Evolutionary conservation across 208 protist species (phyloP).

Genomic region (Borovskyia barvae): DNA sequence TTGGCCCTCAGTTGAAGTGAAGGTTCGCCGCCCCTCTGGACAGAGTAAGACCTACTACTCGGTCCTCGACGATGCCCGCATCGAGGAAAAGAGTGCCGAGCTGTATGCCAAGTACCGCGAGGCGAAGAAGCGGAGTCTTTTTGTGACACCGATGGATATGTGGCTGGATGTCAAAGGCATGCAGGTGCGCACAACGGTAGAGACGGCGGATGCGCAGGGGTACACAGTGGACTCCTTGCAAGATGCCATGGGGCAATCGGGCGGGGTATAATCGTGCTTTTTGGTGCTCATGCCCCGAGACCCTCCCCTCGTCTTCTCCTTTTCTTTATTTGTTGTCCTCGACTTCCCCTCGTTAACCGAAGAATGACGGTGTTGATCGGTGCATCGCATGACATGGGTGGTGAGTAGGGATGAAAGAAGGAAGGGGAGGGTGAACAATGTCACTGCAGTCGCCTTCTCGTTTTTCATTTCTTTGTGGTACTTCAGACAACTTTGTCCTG

Average conservation of each 20-base stretch:
- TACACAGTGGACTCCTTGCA: constrained; percentile 77
- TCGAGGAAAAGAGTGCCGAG: constrained; percentile 76
- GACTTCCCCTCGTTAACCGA: too few relatives aligned
- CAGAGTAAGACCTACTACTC: constrained; percentile 89
- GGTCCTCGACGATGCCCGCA: constrained; percentile 78
- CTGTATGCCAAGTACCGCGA: constrained; percentile 83
- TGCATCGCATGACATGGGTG: too few relatives aligned
- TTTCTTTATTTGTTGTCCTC: too few relatives aligned
- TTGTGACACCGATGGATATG: constrained; percentile 87
- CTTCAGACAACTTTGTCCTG: too few relatives aligned
- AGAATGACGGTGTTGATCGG: too few relatives aligned
- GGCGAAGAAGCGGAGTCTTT: constrained; percentile 87
- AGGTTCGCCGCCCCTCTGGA: constrained; percentile 81
- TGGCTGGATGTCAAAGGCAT: constrained; percentile 86
- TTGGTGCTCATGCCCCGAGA: too few relatives aligned
- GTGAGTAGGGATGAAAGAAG: too few relatives aligned
- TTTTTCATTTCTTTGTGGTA: too few relatives aligned
- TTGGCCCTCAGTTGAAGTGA: constrained; percentile 88
- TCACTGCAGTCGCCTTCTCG: too few relatives aligned
- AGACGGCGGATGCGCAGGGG: constrained; percentile 62
- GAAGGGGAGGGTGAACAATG: too few relatives aligned
- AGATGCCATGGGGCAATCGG: constrained; percentile 36
- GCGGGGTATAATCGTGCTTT: too few relatives aligned
- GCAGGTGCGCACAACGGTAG: constrained; percentile 60
- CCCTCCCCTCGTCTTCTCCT: too few relatives aligned